These are phyloP conservation scores for Abortiporus biennis DNA, from an alignment of 1,284 basidiomycete species.

Conservation along the genomic window DNA sequence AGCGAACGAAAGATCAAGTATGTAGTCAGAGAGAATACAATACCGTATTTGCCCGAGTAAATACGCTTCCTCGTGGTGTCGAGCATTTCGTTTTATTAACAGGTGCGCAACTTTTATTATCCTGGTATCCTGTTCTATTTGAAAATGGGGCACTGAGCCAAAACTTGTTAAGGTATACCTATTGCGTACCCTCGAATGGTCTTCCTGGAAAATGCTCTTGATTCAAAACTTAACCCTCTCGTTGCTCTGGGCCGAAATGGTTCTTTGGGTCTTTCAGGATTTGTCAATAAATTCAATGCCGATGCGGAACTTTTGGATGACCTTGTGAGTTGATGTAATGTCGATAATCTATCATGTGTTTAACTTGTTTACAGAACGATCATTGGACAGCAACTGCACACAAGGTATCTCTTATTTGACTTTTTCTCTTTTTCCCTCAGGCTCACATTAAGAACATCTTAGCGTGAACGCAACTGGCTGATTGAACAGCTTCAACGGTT, in stretches of 20 bases:
- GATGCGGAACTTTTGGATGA: conserved; percentile 91
- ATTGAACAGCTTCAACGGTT: conserved; percentile 74
- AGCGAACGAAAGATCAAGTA: conserved; percentile 77
- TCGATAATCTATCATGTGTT: too few species aligned
- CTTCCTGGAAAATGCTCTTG: conserved; percentile 75
- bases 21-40: conserved; percentile 71
- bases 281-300: conserved; percentile 90
- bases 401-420: conserved; percentile 43
- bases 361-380: conserved; percentile 57
- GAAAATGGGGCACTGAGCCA: conserved; percentile 1
- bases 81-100: conserved; percentile 82
- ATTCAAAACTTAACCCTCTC: conserved; percentile 79
- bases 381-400: conserved; percentile 84
- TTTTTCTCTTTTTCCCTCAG: neutral
- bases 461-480: conserved; percentile 90
- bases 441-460: conserved; percentile 1
- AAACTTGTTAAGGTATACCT: conserved; percentile 74
- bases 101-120: conserved; percentile 34
- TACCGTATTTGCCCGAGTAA: conserved; percentile 61
- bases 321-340: conserved; percentile 48
- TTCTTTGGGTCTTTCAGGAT: conserved; percentile 63
- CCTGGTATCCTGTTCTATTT: conserved; percentile 1
- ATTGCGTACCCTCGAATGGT: conserved; percentile 93
- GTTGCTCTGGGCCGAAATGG: conserved; percentile 64
- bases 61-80: conserved; percentile 52